Conservation (phyloP, 495 filamentous ascomycete genomes). For the Tuber aestivum region DNA sequence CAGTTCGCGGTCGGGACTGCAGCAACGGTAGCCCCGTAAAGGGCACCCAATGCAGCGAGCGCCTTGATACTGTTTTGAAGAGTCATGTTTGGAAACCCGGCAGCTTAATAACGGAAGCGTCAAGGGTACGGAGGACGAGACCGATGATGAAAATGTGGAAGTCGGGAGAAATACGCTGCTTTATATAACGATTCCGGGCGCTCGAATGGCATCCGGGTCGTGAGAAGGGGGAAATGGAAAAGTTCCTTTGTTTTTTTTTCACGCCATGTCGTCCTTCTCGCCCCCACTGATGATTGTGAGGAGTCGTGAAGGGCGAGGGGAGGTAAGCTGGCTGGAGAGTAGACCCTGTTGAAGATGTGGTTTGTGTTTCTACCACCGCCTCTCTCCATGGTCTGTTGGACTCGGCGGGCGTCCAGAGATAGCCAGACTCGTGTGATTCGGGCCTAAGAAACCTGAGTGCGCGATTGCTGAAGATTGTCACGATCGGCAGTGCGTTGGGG, state of each 20-base stretch:
- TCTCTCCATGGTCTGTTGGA: neutral
- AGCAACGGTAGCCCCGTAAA: neutral
- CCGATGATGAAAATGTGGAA: neutral
- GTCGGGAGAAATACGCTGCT: neutral
- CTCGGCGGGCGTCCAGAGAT: neutral
- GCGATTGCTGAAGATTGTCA: neutral
- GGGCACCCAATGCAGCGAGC: neutral
- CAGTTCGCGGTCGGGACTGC: neutral
- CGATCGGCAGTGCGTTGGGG: neutral
- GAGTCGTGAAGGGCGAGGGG: neutral
- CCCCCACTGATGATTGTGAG: neutral
- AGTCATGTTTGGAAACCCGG: neutral
- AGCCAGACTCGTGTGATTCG: neutral
- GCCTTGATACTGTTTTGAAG: neutral
- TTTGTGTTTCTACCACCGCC: neutral
- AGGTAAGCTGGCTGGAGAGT: neutral
- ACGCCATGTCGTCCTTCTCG: neutral
- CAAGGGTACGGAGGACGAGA: neutral
- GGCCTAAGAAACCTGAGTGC: slow-evolving; percentile 2
- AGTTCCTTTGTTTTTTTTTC: neutral
- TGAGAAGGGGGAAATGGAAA: neutral
- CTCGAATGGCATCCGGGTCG: neutral
- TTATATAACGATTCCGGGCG: neutral
- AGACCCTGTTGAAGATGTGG: neutral
- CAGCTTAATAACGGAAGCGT: neutral